Conservation (phyloP, 129 eudicot species). For the Pseudognaphalium luteoalbum region DNA sequence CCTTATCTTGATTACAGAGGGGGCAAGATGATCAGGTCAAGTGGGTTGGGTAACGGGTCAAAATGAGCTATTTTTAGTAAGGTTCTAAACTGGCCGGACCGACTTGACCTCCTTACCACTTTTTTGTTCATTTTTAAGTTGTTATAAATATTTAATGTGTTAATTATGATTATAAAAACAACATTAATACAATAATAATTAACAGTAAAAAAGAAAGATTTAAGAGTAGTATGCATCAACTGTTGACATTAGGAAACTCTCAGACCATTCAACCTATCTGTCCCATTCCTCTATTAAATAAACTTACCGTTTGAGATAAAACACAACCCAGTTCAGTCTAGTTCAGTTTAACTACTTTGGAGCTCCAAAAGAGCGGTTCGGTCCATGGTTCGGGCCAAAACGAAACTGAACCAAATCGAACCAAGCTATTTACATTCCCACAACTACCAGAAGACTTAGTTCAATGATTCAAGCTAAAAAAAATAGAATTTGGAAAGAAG, state of each 20-base stretch:
- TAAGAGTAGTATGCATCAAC: neutral
- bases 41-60: neutral
- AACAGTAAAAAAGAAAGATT: neutral
- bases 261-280: neutral
- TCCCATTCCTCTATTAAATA: neutral
- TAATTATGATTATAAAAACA: neutral
- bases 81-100: neutral
- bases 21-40: neutral
- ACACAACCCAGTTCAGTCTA: neutral
- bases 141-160: neutral
- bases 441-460: neutral
- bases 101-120: neutral
- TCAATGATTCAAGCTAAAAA: neutral
- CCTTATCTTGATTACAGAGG: neutral
- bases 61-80: neutral
- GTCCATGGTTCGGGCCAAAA: conserved; percentile 7
- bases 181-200: neutral
- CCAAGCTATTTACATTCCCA: neutral
- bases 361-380: neutral
- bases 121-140: neutral
- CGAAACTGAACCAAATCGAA: neutral
- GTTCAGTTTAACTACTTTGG: conserved; percentile 17
- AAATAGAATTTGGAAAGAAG: conserved; percentile 2
- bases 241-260: neutral
- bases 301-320: neutral